Base-by-base conservation (phyloP, 768 basidiomycete genomes). In the Chiua virens region DNA sequence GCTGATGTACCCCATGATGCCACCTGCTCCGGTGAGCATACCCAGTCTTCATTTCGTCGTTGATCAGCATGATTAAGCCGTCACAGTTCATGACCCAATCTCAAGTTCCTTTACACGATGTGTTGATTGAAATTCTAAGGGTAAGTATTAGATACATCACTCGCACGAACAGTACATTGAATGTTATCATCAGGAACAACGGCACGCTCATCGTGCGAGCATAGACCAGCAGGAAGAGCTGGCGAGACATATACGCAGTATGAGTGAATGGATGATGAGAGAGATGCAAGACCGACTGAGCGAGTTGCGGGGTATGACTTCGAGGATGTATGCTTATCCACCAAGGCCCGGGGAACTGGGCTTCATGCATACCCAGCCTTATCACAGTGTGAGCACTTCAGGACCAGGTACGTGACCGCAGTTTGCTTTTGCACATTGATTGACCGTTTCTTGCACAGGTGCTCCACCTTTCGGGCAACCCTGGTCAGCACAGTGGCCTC, bases 241-340 rank as follows among this genome's bases (percentile, higher is more conserved):
- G 34, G 46, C 40, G 17, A 46, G 34, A 27, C 45, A 47, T 11
- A 46, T 34, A 30, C 34, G 27, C 22, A 42, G 22, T 27, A 7
- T 42, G 23, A 46, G 23, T 8, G 52, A 54, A 41, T 54, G 53
- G 53, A 22, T 54, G 5, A 46, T 54, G 51, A 42, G 13, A 34
- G 53, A 54, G 40, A 42, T 54, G 51, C 45, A 42, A 34, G 51
- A 54, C 35, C 25, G 34, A 38, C 11, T 42, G 18, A 1, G 21
- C 6, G 50, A 54, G 6, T 34, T 47, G 45, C 45, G 44, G 28
- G 18, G 25, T 23, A 45, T 41, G 32, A 30, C n/a, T 17, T 3
- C 23, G 13, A 42, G 28, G 25, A n/a, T 7, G 28, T 15, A 46
- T 38, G 5, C 32, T 9, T 15, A 17, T 35, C 38, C 10, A 2